phyloP scores from a whole-genome alignment of 495 filamentous ascomycete species.

The Penicillium pulvis region DNA sequence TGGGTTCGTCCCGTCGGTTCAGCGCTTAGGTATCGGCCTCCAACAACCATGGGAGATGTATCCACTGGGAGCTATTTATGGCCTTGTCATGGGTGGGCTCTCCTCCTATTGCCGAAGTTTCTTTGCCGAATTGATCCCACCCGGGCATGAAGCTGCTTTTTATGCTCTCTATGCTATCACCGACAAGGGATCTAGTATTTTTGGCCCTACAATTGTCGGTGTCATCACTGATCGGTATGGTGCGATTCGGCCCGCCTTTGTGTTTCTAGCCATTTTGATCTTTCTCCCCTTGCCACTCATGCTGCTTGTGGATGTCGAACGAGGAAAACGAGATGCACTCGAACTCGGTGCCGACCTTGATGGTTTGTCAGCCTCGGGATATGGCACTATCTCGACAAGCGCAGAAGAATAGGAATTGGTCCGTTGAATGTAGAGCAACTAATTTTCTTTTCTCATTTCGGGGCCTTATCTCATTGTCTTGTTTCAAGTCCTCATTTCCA shows the following conservation, averaged over 20 bases:
- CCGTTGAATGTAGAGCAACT: background rate
- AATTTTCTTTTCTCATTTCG: background rate
- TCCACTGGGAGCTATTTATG: constrained; percentile 85
- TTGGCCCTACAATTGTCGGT: constrained; percentile 93
- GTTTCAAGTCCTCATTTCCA: background rate
- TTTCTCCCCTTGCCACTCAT: constrained; percentile 82
- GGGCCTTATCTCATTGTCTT: no score
- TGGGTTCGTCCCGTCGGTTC: constrained; percentile 83
- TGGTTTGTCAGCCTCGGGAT: constrained; percentile 22
- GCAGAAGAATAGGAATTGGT: background rate
- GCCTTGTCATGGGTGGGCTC: constrained; percentile 90
- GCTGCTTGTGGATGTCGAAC: constrained; percentile 82
- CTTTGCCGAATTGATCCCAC: constrained; percentile 89
- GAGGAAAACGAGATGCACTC: constrained; percentile 77
- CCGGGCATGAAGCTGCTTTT: constrained; percentile 92
- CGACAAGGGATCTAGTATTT: constrained; percentile 93
- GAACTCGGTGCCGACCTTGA: constrained; percentile 70
- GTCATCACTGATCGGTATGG: constrained; percentile 87
- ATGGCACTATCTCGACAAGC: constrained; percentile 27
- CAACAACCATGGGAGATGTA: constrained; percentile 98
- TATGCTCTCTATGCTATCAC: constrained; percentile 97
- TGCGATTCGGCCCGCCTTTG: constrained; percentile 89
- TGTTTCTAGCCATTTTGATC: constrained; percentile 84
- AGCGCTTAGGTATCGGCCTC: constrained; percentile 75
- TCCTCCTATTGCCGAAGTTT: constrained; percentile 91